Evolutionary conservation across 2,329 filamentous ascomycete species (phyloP).

Genomic region (Ophiostoma populinum): DNA sequence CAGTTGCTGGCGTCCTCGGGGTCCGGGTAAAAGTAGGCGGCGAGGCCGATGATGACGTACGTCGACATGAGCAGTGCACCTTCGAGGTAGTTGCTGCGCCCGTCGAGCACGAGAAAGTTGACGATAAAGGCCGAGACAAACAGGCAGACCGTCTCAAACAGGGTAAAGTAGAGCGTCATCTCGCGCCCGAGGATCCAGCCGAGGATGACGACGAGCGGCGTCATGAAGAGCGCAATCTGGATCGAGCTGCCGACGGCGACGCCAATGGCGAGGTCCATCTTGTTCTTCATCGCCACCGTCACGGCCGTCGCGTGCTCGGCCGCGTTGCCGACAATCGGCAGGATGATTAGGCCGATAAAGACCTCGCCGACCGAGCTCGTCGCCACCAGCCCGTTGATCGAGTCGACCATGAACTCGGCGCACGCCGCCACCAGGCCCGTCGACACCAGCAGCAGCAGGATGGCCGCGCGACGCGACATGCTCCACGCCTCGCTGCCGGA

Average conservation of each 20-base stretch:
- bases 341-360: constrained; percentile 55
- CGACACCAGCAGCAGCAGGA: constrained; percentile 44
- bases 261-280: constrained; percentile 59
- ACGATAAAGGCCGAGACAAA: constrained; percentile 75
- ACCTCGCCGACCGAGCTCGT: constrained; percentile 41
- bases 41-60: constrained; percentile 50
- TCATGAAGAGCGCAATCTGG: constrained; percentile 56
- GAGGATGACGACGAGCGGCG: constrained; percentile 51
- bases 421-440: constrained; percentile 51
- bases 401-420: constrained; percentile 53
- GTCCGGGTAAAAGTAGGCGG: constrained; percentile 47
- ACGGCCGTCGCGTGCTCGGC: constrained; percentile 55
- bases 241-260: constrained; percentile 56
- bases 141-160: constrained; percentile 76
- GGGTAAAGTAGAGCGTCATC: constrained; percentile 72
- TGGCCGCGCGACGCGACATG: constrained; percentile 36
- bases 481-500: constrained; percentile 19
- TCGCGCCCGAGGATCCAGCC: constrained; percentile 51
- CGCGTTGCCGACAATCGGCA: constrained; percentile 58
- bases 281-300: constrained; percentile 55
- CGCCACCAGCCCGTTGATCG: constrained; percentile 44
- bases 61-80: constrained; percentile 51
- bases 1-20: constrained; percentile 6
- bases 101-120: constrained; percentile 74
- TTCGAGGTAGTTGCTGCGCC: constrained; percentile 74